A percentile compares a stretch with the other conserved stretches of the same genome.
Evolutionary conservation across 495 filamentous ascomycete genomes (phyloP).

Genomic region (Saxophila tyrrhenica): DNA sequence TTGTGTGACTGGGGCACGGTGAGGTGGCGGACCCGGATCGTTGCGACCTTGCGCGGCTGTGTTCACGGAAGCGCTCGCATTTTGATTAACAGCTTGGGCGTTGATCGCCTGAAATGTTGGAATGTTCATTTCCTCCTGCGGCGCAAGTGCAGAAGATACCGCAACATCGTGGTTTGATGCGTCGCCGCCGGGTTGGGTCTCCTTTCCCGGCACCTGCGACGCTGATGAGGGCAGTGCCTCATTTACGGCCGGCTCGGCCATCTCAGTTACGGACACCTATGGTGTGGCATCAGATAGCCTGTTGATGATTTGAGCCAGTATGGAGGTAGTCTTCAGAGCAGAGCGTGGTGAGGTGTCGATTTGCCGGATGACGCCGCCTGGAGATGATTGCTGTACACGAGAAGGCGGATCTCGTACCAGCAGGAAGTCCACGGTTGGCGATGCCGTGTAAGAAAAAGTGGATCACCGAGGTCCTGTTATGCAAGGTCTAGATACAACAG

Average conservation of each 20-base stretch:
- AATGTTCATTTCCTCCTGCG: not conserved
- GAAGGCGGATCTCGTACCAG: too few relatives aligned
- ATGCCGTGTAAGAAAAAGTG: too few relatives aligned
- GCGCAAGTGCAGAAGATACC: not conserved
- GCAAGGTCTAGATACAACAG: too few relatives aligned
- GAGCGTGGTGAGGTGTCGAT: not conserved
- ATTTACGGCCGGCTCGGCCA: not conserved
- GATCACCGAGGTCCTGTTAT: too few relatives aligned
- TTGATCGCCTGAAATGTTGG: conserved; percentile 12
- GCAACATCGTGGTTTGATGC: not conserved
- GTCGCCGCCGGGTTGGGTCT: not conserved
- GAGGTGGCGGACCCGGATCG: not conserved
- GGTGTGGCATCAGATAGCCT: not conserved
- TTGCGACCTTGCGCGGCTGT: not conserved
- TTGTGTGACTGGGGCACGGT: conserved; percentile 2
- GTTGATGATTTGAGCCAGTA: not conserved
- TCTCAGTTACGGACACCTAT: not conserved
- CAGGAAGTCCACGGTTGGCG: too few relatives aligned
- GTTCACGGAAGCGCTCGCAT: not conserved
- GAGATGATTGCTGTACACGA: too few relatives aligned
- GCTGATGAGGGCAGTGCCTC: not conserved
- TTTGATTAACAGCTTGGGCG: not conserved
- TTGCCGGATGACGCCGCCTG: not conserved
- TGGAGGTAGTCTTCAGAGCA: too few relatives aligned
- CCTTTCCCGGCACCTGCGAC: too few relatives aligned